phyloP scores from a whole-genome alignment of 257 asterid genomes.

The Penstemon eatonii region DNA sequence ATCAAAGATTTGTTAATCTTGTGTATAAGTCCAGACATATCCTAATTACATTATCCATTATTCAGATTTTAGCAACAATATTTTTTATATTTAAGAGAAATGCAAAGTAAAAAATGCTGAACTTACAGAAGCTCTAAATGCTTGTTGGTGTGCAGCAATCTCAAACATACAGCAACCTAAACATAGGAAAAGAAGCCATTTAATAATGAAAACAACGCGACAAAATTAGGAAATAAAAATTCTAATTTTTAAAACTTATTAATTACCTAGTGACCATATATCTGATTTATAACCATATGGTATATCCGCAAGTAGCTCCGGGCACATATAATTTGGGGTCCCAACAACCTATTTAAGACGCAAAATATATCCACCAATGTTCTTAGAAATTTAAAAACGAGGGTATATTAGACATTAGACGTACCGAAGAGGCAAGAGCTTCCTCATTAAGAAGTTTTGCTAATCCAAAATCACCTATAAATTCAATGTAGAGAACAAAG shows the following conservation, averaged over 20 bases:
- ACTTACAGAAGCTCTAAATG: conserved; percentile 89
- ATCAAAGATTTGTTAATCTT: conserved; percentile 80
- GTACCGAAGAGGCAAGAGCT: conserved; percentile 72
- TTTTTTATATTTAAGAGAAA: neutral
- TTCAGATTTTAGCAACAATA: conserved; percentile 22
- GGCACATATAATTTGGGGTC: conserved; percentile 91
- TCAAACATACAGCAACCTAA: conserved; percentile 95
- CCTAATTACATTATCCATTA: conserved; percentile 46
- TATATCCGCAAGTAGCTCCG: conserved; percentile 81
- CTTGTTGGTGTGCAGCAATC: conserved; percentile 90
- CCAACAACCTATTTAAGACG: conserved; percentile 65
- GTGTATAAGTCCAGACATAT: conserved; percentile 88
- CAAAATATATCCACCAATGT: conserved; percentile 9
- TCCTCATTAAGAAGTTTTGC: conserved; percentile 80
- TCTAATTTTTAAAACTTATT: neutral
- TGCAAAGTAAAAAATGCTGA: neutral
- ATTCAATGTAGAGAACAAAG: conserved; percentile 17
- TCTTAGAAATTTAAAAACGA: neutral
- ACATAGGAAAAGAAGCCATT: conserved; percentile 20
- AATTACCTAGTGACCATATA: conserved; percentile 89
- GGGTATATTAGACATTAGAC: neutral
- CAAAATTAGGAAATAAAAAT: neutral
- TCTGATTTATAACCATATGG: conserved; percentile 97
- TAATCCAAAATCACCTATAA: conserved; percentile 88
- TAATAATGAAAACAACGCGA: conserved; percentile 1